Conservation (phyloP, 2,329 filamentous ascomycete species). For the Ophiostoma piceae region DNA sequence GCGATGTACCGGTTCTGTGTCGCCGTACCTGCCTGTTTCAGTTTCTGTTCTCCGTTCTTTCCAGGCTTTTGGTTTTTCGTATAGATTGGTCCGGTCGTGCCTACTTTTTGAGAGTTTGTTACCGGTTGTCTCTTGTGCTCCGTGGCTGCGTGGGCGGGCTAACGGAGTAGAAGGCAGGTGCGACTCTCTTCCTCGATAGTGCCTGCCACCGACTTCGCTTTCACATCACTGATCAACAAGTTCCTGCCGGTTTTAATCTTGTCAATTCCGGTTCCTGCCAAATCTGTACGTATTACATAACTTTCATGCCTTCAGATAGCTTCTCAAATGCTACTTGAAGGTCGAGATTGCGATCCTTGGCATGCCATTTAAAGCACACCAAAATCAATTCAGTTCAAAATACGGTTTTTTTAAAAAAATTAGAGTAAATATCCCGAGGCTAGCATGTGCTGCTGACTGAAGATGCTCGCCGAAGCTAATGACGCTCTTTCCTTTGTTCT, state of each 20-base stretch:
- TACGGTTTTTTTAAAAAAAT: too few species aligned
- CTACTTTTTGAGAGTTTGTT: neutral
- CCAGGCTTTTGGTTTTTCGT: neutral
- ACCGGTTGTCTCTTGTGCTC: neutral
- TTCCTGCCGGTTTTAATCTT: neutral
- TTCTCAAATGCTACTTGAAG: too few species aligned
- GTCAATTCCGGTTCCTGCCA: too few species aligned
- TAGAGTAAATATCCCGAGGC: neutral
- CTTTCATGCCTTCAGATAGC: too few species aligned
- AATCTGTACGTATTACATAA: too few species aligned
- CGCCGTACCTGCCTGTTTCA: neutral
- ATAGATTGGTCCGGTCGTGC: neutral
- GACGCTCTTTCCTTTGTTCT: slow-evolving; percentile 6
- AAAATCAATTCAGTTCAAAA: too few species aligned
- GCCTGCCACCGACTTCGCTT: neutral
- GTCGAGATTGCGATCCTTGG: too few species aligned
- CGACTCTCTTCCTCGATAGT: neutral
- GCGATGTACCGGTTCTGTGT: neutral
- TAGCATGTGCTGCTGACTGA: neutral
- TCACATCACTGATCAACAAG: neutral
- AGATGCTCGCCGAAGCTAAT: neutral
- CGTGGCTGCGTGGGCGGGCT: neutral
- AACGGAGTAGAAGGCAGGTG: neutral
- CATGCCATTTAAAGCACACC: too few species aligned
- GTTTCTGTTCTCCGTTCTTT: neutral